These are phyloP conservation scores for Pseudogymnoascus sp. DNA, from an alignment of 2,329 filamentous ascomycete species.

Conservation along the genomic window DNA sequence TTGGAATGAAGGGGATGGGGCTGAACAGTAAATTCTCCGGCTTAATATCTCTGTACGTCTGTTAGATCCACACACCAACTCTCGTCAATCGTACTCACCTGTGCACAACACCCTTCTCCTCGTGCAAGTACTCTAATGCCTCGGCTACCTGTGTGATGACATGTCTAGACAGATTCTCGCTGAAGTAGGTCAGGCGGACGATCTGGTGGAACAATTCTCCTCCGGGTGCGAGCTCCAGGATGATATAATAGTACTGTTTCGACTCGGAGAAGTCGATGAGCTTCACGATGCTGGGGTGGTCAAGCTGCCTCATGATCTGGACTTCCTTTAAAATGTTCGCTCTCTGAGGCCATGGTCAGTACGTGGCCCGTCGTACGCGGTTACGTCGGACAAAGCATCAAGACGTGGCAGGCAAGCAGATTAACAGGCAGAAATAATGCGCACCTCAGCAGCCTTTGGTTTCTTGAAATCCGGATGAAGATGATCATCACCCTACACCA, in stretches of 20 bases:
- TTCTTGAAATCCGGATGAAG: constrained; percentile 96
- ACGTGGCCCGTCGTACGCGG: constrained; percentile 15
- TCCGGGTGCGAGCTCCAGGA: constrained; percentile 88
- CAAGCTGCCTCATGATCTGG: constrained; percentile 94
- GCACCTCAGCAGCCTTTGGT: constrained; percentile 97
- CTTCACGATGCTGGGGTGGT: constrained; percentile 93
- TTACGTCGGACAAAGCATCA: constrained; percentile 26
- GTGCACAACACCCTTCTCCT: constrained; percentile 92
- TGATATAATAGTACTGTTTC: constrained; percentile 92
- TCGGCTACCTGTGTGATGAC: constrained; percentile 95
- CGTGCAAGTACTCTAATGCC: constrained; percentile 87
- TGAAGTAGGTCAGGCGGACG: constrained; percentile 95
- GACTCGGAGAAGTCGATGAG: constrained; percentile 92
- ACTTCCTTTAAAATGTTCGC: constrained; percentile 98
- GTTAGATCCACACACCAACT: constrained; percentile 11
- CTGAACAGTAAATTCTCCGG: constrained; percentile 95
- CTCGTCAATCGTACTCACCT: constrained; percentile 54
- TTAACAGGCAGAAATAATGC: constrained; percentile 37
- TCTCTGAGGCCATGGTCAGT: constrained; percentile 49
- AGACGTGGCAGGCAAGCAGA: constrained; percentile 17
- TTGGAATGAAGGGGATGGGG: constrained; percentile 73
- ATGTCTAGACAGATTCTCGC: constrained; percentile 87
- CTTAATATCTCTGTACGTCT: constrained; percentile 77
- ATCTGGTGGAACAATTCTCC: constrained; percentile 98
- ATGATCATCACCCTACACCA: constrained; percentile 75